These are phyloP conservation scores for Viola pubescens DNA, from an alignment of 441 rosid genomes.

Conservation along the genomic window DNA sequence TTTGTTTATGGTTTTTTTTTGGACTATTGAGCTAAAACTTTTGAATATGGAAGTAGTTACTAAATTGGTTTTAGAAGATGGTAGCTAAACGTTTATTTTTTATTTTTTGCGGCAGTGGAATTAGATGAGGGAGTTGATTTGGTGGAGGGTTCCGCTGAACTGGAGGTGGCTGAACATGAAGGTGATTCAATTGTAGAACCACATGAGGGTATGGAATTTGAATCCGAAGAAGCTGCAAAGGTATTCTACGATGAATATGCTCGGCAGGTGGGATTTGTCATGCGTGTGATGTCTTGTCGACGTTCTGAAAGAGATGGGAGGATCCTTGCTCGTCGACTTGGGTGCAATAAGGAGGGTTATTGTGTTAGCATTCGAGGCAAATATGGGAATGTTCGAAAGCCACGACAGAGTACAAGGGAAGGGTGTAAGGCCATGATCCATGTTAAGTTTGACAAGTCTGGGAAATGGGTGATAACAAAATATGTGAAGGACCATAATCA, in stretches of 20 bases:
- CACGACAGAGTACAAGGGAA: slow-evolving; percentile 82
- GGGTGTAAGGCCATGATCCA: slow-evolving; percentile 96
- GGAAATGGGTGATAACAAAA: slow-evolving; percentile 87
- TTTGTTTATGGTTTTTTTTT: background rate
- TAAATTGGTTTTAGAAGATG: background rate
- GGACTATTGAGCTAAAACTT: slow-evolving; percentile 2
- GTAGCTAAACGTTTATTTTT: slow-evolving; percentile 4
- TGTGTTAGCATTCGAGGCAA: slow-evolving; percentile 88
- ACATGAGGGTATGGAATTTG: slow-evolving; percentile 55
- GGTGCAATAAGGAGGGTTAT: slow-evolving; percentile 92
- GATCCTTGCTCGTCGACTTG: slow-evolving; percentile 83
- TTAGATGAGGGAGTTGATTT: slow-evolving; percentile 36
- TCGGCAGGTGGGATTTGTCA: slow-evolving; percentile 65
- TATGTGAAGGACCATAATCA: slow-evolving; percentile 91
- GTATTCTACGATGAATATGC: slow-evolving; percentile 87
- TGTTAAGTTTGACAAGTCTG: slow-evolving; percentile 73
- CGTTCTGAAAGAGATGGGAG: slow-evolving; percentile 90
- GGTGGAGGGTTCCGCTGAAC: slow-evolving; percentile 36
- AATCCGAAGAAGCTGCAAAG: slow-evolving; percentile 61
- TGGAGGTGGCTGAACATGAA: slow-evolving; percentile 22
- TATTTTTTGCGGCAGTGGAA: slow-evolving; percentile 40
- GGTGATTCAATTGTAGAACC: slow-evolving; percentile 46
- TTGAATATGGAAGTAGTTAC: background rate
- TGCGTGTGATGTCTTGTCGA: slow-evolving; percentile 88
- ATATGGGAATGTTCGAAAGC: slow-evolving; percentile 78